Evolutionary conservation across 768 basidiomycete genomes (phyloP), one percentile per base, ranked within the genome.

Genomic region (Pholiota microspora): DNA sequence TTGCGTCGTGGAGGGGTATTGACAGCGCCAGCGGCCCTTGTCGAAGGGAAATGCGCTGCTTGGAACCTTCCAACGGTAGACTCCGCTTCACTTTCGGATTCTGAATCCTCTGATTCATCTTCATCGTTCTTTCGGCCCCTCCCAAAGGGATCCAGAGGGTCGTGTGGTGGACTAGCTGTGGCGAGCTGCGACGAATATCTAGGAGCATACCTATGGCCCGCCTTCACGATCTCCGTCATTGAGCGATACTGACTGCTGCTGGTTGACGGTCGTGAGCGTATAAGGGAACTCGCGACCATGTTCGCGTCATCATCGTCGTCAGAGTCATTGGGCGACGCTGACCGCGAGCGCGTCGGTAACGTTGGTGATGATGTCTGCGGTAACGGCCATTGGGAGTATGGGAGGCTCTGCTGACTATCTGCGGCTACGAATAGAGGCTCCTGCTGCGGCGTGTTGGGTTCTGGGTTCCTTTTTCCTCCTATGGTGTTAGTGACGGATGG

Each of bases 21-120:
- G 7, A 49, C 29, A 48, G 62, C 67, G 1, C 84, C 85, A 34
- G 88, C 88, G 54, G 75, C 71, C 52, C 82, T 75, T 9, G 73
- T 73, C 57, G 68, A 73, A 27, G 87, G 87, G 53, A 89, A 87
- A 65, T 88, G 87, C n/a, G 79, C 84, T 38, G 55, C 61, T 23
- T 64, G 60, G 38, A 51, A 29, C 28, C 61, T 62, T 35, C 59
- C 68, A 35, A 71, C 78, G 21, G 40, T n/a, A 0, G 74, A 74
- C 34, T 77, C 78, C 3, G 80, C 77, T 5, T 76, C 79, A 0
- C 75, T 76, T 16, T 75, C 78, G 0, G 78, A 76, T 2, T 73
- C 77, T 15, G 74, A 76, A 3, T 76, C 73, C 18, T 74, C 77
- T 12, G 73, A 75, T 5, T 66, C 64, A 31, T 71, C 67, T 36